phyloP scores from a whole-genome alignment of 2,329 filamentous ascomycete genomes.

The Alternaria sp. region DNA sequence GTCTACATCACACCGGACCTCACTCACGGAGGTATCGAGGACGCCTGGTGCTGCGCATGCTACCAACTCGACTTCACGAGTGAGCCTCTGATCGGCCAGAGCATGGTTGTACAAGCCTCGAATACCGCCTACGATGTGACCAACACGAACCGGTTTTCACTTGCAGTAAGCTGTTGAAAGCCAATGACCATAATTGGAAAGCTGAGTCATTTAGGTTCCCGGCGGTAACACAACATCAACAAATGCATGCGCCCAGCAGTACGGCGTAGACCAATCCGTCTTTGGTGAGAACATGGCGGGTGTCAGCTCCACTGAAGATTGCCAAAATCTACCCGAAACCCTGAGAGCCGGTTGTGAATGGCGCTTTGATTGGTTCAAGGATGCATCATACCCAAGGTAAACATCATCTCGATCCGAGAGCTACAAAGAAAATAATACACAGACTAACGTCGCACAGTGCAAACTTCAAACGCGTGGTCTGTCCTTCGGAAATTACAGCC shows the following conservation, averaged over 20 bases:
- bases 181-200: slow-evolving; percentile 3
- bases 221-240: slow-evolving; percentile 49
- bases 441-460: slow-evolving; percentile 43
- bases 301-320: slow-evolving; percentile 43
- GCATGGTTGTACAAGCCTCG: slow-evolving; percentile 70
- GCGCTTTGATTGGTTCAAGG: slow-evolving; percentile 51
- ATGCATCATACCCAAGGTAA: slow-evolving; percentile 47
- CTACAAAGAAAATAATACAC: slow-evolving; percentile 12
- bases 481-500: slow-evolving; percentile 46
- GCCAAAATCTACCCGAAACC: slow-evolving; percentile 45
- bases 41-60: slow-evolving; percentile 72
- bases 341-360: slow-evolving; percentile 42
- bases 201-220: slow-evolving; percentile 40
- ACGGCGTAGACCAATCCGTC: slow-evolving; percentile 43
- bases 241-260: slow-evolving; percentile 47
- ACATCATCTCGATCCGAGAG: slow-evolving; percentile 10
- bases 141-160: slow-evolving; percentile 46
- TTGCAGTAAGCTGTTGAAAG: slow-evolving; percentile 40
- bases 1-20: slow-evolving; percentile 58
- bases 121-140: slow-evolving; percentile 62
- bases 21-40: slow-evolving; percentile 59
- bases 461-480: slow-evolving; percentile 49
- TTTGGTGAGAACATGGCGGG: slow-evolving; percentile 44
- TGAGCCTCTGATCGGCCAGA: slow-evolving; percentile 65
- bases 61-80: slow-evolving; percentile 69